Base-by-base conservation (phyloP, 805 yeast species). In the Hanseniaspora clermontiae region DNA sequence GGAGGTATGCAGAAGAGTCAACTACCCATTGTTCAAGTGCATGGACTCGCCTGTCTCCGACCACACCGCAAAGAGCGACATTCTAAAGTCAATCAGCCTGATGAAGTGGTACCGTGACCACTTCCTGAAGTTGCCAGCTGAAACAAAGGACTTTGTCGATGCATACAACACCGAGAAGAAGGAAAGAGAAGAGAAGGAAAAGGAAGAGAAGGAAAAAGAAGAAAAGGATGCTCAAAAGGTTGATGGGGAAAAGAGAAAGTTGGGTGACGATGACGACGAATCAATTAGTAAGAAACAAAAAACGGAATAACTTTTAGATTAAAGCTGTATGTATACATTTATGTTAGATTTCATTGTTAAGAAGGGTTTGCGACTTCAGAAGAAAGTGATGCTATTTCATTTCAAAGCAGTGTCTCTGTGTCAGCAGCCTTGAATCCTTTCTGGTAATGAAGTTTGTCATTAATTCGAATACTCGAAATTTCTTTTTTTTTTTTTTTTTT, bases 31-130 rank as follows among this genome's bases (percentile, higher is more conserved):
- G 51, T 74, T 83, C 70, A 67, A 67, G 24, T 58, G 65, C 63
- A 57, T 73, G 70, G 40, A 19, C 5, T 32, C 24, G 40, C 93
- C 95, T 69, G 70, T 70, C 50, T 75, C 77, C 20, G 76, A 77
- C 1, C 99, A 93, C 68, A 91, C 97, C 0, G 98, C 99, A 0
- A 79, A 78, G 60, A 75, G 81, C 15, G 99, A 93, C 68, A 93
- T 93, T 49, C 62, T 86, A 50, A 98, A 93, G 68, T 87, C 96
- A 63, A 91, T 93, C 43, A 78, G 70, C 9, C 96, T 93, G 67
- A 72, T 93, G 65, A 76, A 73, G 61, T 93, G 89, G 86, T 87
- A 83, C 68, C 70, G 77, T 57, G 79, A 82, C 19, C 72, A 84
- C 63, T 89, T 86, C 65, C 75, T 85, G 59, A 67, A 70, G 34